These are phyloP conservation scores for Alternaria sp. DNA, from an alignment of 2,329 filamentous ascomycete genomes.

Conservation along the genomic window DNA sequence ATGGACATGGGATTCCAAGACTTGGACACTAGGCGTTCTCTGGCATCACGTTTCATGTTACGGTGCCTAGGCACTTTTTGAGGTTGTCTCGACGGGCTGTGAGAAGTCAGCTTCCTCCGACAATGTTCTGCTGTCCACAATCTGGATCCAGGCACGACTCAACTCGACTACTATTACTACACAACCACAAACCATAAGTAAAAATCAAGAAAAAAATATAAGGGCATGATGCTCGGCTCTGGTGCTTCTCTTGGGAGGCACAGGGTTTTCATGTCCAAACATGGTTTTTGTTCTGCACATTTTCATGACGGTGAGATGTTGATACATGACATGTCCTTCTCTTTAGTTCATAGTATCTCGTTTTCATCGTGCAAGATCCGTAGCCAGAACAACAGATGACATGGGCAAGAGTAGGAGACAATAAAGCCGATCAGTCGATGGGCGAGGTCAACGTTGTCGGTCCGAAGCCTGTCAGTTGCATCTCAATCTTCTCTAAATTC, in stretches of 20 bases:
- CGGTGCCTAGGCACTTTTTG: conserved; percentile 12
- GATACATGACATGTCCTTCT: background rate
- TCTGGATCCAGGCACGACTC: conserved; percentile 38
- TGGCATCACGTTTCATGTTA: conserved; percentile 25
- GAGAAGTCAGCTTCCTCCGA: conserved; percentile 21
- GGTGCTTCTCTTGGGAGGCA: conserved; percentile 14
- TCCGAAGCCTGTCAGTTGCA: background rate
- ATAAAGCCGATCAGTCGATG: background rate
- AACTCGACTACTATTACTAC: conserved; percentile 31
- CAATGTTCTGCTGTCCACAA: conserved; percentile 30
- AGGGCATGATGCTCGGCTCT: conserved; percentile 45
- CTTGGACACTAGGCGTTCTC: conserved; percentile 18
- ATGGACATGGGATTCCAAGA: conserved; percentile 19
- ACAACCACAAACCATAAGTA: conserved; percentile 26
- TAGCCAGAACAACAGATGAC: background rate
- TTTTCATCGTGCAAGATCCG: background rate
- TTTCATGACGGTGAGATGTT: conserved; percentile 5
- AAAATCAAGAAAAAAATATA: conserved; percentile 45
- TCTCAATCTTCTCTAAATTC: background rate
- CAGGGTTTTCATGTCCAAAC: conserved; percentile 42
- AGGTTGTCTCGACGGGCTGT: conserved; percentile 26
- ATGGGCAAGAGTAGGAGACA: background rate
- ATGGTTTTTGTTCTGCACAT: background rate
- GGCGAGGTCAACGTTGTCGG: background rate
- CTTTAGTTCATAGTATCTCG: background rate